Percentiles rank a stretch among this genome's conserved stretches.
These are phyloP conservation scores for Aechmea fasciata DNA, from an alignment of 176 grass and related monocot genomes.

Conservation along the genomic window DNA sequence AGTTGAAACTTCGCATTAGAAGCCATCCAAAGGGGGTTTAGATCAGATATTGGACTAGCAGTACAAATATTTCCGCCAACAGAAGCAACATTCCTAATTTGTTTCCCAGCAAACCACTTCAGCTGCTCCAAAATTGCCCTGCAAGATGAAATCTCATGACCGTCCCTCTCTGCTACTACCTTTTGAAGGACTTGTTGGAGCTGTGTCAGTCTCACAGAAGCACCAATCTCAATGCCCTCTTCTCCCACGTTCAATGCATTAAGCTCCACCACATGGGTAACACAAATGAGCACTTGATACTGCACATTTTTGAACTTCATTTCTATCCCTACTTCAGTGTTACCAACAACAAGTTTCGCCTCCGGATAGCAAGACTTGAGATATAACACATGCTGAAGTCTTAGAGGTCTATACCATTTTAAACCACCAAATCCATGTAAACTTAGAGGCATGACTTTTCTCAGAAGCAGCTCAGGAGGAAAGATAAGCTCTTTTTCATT, in stretches of 20 bases:
- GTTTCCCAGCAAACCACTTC: slow-evolving; percentile 97
- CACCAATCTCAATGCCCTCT: slow-evolving; percentile 75
- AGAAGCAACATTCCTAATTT: slow-evolving; percentile 94
- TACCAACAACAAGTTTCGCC: slow-evolving; percentile 83
- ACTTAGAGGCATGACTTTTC: slow-evolving; percentile 43
- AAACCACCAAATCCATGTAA: slow-evolving; percentile 71
- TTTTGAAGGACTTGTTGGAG: slow-evolving; percentile 66
- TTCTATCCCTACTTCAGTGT: slow-evolving; percentile 87
- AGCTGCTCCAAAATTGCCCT: slow-evolving; percentile 67
- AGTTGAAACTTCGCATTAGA: slow-evolving; percentile 62
- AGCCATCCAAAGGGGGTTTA: slow-evolving; percentile 97
- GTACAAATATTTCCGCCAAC: slow-evolving; percentile 98
- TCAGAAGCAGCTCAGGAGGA: slow-evolving; percentile 75
- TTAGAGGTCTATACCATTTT: slow-evolving; percentile 83
- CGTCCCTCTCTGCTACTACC: slow-evolving; percentile 33
- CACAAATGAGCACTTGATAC: slow-evolving; percentile 59
- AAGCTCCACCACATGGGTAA: slow-evolving; percentile 85
- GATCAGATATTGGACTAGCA: slow-evolving; percentile 97
- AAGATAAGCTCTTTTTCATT: slow-evolving; percentile 84
- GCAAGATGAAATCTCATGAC: slow-evolving; percentile 66
- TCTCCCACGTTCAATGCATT: slow-evolving; percentile 52
- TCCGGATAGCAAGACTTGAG: slow-evolving; percentile 68
- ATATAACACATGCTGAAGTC: slow-evolving; percentile 53
- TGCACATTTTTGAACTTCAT: slow-evolving; percentile 84
- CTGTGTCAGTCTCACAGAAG: slow-evolving; percentile 62